A percentile compares a stretch with the other conserved stretches of the same genome.
These are phyloP conservation scores for Botrytis squamosa DNA, from an alignment of 2,329 filamentous ascomycete species.

Conservation along the genomic window DNA sequence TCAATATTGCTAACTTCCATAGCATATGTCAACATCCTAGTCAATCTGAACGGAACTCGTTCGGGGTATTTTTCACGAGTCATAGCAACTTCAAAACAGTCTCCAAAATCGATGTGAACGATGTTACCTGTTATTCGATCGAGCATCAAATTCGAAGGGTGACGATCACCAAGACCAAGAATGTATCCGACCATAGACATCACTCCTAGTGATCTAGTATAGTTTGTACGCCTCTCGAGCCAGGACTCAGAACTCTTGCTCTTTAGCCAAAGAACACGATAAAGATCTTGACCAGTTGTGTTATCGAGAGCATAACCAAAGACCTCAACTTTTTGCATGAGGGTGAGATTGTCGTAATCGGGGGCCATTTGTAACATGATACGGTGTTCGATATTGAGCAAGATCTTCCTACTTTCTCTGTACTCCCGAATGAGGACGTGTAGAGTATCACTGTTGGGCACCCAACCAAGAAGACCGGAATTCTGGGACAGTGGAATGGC, in stretches of 20 bases:
- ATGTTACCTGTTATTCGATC: conserved; percentile 95
- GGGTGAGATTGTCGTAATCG: conserved; percentile 95
- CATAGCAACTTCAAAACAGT: conserved; percentile 99
- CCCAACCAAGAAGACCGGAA: conserved; percentile 93
- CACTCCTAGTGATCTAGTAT: conserved; percentile 92
- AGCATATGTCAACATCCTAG: conserved; percentile 97
- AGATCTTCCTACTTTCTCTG: conserved; percentile 91
- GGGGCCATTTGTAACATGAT: conserved; percentile 99
- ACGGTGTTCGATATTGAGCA: conserved; percentile 98
- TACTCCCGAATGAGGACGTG: conserved; percentile 98
- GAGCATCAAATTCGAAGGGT: conserved; percentile 97
- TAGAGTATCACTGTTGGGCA: conserved; percentile 94
- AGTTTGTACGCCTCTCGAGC: conserved; percentile 97
- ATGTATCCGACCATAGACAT: conserved; percentile 99
- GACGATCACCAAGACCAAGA: conserved; percentile 89
- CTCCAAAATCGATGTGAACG: conserved; percentile 97
- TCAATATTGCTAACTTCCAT: conserved; percentile 99
- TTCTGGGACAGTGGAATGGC: conserved; percentile 97
- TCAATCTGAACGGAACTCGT: conserved; percentile 94
- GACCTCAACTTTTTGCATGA: conserved; percentile 99
- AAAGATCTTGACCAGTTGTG: conserved; percentile 96
- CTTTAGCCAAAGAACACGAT: conserved; percentile 97
- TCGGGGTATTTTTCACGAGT: conserved; percentile 99
- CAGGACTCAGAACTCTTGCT: conserved; percentile 97
- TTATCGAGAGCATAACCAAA: conserved; percentile 99